These are phyloP conservation scores for Myriosclerotinia duriaeana DNA, from an alignment of 2,329 filamentous ascomycete genomes.

Conservation along the genomic window DNA sequence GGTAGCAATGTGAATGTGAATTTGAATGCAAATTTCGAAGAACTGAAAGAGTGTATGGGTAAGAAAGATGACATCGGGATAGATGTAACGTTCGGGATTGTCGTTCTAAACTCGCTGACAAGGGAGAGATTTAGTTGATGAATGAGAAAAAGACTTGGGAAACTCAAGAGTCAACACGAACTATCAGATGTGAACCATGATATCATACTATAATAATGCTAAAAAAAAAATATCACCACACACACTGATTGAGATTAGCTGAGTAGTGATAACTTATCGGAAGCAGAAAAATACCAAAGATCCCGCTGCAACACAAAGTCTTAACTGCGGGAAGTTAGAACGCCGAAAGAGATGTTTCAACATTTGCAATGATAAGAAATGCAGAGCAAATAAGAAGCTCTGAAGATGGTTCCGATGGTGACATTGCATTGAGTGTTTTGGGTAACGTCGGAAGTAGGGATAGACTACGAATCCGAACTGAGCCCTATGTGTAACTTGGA, in stretches of 20 bases:
- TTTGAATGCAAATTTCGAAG: neutral
- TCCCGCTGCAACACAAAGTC: neutral
- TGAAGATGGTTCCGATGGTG: neutral
- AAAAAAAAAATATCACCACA: too few relatives aligned
- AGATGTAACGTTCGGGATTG: neutral
- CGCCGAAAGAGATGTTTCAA: neutral
- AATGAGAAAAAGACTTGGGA: too few relatives aligned
- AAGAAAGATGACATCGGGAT: too few relatives aligned
- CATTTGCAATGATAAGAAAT: too few relatives aligned
- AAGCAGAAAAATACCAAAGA: neutral
- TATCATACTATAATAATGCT: neutral
- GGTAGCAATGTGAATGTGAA: too few relatives aligned
- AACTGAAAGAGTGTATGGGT: too few relatives aligned
- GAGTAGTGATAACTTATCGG: neutral
- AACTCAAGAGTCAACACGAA: too few relatives aligned
- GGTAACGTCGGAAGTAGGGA: neutral
- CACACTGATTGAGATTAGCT: too few relatives aligned
- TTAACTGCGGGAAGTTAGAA: neutral
- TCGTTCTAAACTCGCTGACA: neutral
- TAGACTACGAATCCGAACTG: neutral
- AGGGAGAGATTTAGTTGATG: too few relatives aligned
- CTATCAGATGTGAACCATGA: neutral
- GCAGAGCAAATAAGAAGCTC: neutral
- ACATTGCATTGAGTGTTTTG: neutral
- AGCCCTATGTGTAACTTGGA: neutral